Base-by-base conservation (phyloP, 2,329 filamentous ascomycete genomes). In the Neonectria faginata region DNA sequence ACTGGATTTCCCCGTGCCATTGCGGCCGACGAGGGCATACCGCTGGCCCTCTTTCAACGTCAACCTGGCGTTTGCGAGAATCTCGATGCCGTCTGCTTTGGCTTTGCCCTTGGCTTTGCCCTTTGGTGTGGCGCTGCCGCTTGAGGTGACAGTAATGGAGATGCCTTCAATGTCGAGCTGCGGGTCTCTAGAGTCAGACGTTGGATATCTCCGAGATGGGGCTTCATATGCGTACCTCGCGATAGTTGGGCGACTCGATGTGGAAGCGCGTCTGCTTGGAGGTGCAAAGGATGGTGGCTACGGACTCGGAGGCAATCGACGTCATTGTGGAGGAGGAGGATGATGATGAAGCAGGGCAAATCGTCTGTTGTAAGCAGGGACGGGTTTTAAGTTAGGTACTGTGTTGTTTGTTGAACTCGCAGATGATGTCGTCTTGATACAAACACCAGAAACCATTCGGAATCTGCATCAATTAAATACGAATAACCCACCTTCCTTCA, bases 1-100 rank as follows among this genome's bases (percentile, higher is more conserved):
- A 91, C 89, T 95, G 4, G 92, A 94, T 75, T 97, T 97, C 6
- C 93, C 93, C 2, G 89, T 91, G 0, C 93, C 93, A 78, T 97
- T 97, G 7, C 92, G 85, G 0, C 93, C 93, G 20, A 95, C 83
- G 2, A 97, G 82, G 0, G 92, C 92, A 82, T 97, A 97, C 65
- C 91, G 85, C 50, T 89, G 84, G 0, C 91, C 90, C 54, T 89
- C 87, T 68, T 95, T 92, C 3, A 97, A 80, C 25, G 89, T 87
- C 39, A 97, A 79, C 61, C 89, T 89, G 1, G 91, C 91, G 75
- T 91, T 88, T 10, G 82, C 83, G 3, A 97, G 82, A 6, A 97
- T 86, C 75, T 96, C 92, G n/a, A 84, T 78, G 10, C 84, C 85
- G 4, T 83, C 80, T 11, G 73, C 67, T 48, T 75, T 83, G 39